Conservation (phyloP, 2,329 filamentous ascomycete species). For the Coleophoma cylindrospora region DNA sequence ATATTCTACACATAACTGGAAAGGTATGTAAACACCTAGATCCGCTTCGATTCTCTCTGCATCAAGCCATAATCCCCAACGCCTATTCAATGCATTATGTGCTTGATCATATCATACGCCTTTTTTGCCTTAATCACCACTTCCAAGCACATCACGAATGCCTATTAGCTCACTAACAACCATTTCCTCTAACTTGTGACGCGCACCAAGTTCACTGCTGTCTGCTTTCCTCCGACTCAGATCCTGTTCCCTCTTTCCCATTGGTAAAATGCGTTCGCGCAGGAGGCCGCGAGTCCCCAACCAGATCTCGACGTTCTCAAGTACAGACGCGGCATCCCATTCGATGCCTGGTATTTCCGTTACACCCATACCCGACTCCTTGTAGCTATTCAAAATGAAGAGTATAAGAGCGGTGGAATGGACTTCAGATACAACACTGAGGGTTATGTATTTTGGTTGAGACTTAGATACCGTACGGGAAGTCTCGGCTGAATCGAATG, state of each 20-base stretch:
- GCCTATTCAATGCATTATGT: too few species aligned
- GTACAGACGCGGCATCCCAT: conserved; percentile 68
- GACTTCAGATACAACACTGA: conserved; percentile 69
- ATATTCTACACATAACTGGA: too few species aligned
- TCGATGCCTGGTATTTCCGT: conserved; percentile 68
- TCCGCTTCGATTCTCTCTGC: too few species aligned
- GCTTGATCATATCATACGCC: too few species aligned
- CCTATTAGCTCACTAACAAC: conserved; percentile 60
- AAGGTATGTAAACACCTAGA: too few species aligned
- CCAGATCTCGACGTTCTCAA: conserved; percentile 82
- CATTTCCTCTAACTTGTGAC: conserved; percentile 68
- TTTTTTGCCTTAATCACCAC: conserved; percentile 6
- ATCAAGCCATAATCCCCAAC: too few species aligned
- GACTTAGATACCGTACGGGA: conserved; percentile 44
- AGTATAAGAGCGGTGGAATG: conserved; percentile 75
- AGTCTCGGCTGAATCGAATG: conserved; percentile 58
- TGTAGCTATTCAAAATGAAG: conserved; percentile 64
- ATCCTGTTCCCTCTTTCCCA: conserved; percentile 67
- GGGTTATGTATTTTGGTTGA: conserved; percentile 59
- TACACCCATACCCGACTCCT: conserved; percentile 52
- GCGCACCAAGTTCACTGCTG: conserved; percentile 11
- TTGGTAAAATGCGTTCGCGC: conserved; percentile 66
- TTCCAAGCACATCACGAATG: conserved; percentile 22
- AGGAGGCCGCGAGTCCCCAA: conserved; percentile 65
- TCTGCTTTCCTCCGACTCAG: conserved; percentile 40